Conservation (phyloP, 2,329 filamentous ascomycete genomes). For the Fusarium poae region DNA sequence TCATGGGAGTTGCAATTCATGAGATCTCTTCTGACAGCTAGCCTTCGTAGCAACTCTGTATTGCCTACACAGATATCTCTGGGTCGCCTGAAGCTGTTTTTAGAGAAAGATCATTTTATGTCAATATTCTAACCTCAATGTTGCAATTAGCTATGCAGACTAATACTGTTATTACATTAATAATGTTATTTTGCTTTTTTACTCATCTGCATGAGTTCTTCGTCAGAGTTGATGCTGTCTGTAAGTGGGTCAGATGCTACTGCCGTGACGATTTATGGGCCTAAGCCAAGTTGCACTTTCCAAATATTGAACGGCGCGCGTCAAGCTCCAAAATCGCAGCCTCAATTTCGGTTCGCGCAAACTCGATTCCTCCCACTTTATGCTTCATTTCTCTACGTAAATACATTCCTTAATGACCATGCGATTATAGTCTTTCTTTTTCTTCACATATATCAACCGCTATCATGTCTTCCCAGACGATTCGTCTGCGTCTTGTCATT, state of each 20-base stretch:
- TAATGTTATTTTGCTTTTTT: too few species aligned
- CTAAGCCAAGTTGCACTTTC: conserved; percentile 5
- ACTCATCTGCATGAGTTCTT: too few species aligned
- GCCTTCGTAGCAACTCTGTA: too few species aligned
- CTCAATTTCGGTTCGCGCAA: conserved; percentile 17
- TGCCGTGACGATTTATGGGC: conserved; percentile 26
- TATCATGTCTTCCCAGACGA: conserved; percentile 52
- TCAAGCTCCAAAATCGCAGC: conserved; percentile 39
- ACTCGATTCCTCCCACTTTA: background rate
- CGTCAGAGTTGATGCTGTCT: too few species aligned
- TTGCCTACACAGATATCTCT: too few species aligned
- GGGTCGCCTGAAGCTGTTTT: background rate
- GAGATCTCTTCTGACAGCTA: too few species aligned
- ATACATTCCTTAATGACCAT: conserved; percentile 22
- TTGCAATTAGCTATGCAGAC: too few species aligned
- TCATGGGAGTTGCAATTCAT: background rate
- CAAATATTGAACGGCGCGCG: conserved; percentile 23
- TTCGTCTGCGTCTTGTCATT: conserved; percentile 81
- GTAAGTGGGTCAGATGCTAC: conserved; percentile 15
- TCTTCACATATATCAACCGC: background rate
- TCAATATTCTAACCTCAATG: too few species aligned
- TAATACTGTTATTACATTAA: too few species aligned
- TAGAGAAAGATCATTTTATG: background rate
- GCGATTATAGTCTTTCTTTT: conserved; percentile 26
- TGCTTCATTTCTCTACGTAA: background rate